Conservation (phyloP, 768 basidiomycete species). For the Agaricus bisporus region DNA sequence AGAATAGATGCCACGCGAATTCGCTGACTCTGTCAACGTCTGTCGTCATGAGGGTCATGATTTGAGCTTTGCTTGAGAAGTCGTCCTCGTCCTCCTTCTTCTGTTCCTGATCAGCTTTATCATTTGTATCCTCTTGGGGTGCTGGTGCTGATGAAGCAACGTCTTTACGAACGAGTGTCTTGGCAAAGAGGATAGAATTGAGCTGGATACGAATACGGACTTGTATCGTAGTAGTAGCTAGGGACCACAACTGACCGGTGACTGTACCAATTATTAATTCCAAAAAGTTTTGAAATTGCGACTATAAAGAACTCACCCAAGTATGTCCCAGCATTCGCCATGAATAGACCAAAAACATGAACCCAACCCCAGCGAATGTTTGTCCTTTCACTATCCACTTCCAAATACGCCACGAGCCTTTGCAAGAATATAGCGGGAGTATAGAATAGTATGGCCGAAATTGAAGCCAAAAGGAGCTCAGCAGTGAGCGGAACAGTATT, state of each 20-base stretch:
- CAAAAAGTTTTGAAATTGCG: not conserved
- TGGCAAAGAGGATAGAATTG: constrained; percentile 79
- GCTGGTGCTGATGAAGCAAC: constrained; percentile 56
- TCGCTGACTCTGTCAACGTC: constrained; percentile 89
- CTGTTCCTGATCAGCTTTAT: constrained; percentile 12
- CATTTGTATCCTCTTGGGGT: constrained; percentile 17
- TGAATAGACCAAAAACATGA: constrained; percentile 34
- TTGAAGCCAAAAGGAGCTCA: constrained; percentile 45
- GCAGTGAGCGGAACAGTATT: constrained; percentile 38
- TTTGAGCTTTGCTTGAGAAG: constrained; percentile 66
- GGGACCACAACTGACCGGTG: constrained; percentile 65
- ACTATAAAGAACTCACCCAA: constrained; percentile 20
- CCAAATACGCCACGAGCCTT: constrained; percentile 56
- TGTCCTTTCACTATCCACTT: constrained; percentile 50
- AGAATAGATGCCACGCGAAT: constrained; percentile 73
- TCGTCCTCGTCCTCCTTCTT: constrained; percentile 42
- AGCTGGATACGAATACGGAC: constrained; percentile 68
- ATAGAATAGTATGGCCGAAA: constrained; percentile 63
- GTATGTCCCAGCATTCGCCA: constrained; percentile 25
- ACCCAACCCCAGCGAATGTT: constrained; percentile 72
- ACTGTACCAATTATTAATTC: constrained; percentile 25
- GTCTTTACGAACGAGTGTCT: constrained; percentile 83
- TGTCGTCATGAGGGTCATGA: constrained; percentile 96
- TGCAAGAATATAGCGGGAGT: constrained; percentile 59
- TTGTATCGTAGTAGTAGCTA: constrained; percentile 65